Evolutionary conservation across 106 monocot species (phyloP).

Genomic region (Chionographis japonica): DNA sequence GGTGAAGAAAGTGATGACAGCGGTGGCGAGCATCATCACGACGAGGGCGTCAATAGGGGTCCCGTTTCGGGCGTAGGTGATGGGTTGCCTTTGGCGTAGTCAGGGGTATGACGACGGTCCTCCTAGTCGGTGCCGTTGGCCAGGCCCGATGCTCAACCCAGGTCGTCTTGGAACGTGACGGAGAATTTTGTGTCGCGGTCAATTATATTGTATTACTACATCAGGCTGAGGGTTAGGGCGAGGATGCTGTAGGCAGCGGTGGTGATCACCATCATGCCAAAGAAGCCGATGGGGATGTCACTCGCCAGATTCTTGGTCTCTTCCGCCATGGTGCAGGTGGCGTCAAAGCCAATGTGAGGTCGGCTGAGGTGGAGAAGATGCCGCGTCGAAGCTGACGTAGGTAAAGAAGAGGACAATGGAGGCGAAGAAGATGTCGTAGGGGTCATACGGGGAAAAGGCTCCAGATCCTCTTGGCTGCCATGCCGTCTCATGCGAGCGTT

Average conservation of each 20-base stretch:
- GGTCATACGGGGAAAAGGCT: no score
- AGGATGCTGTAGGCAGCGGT: conserved; percentile 51
- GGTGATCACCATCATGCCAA: conserved; percentile 55
- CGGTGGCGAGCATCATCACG: conserved; percentile 55
- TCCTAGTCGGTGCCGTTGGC: conserved; percentile 69
- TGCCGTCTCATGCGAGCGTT: no score
- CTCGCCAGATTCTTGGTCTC: conserved; percentile 33
- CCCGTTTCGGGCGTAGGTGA: conserved; percentile 41
- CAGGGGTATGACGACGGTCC: conserved; percentile 69
- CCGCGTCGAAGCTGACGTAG: no score
- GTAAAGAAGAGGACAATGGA: no score
- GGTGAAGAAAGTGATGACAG: conserved; percentile 72
- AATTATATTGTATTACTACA: conserved; percentile 41
- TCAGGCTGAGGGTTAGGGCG: conserved; percentile 54
- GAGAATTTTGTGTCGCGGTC: conserved; percentile 67
- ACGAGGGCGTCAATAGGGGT: conserved; percentile 75
- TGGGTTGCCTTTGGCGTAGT: conserved; percentile 68
- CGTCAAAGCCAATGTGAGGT: conserved; percentile 48
- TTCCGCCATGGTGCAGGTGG: conserved; percentile 38
- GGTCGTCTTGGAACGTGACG: conserved; percentile 43
- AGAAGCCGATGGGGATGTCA: conserved; percentile 68
- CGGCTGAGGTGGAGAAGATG: conserved; percentile 37
- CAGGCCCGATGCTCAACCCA: conserved; percentile 78
- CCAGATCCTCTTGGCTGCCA: no score
- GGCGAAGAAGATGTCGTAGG: no score